A percentile compares a stretch with the other conserved stretches of the same genome.
Evolutionary conservation across 1,284 basidiomycete genomes (phyloP).

Genomic region (Ceratobasidium sp.): DNA sequence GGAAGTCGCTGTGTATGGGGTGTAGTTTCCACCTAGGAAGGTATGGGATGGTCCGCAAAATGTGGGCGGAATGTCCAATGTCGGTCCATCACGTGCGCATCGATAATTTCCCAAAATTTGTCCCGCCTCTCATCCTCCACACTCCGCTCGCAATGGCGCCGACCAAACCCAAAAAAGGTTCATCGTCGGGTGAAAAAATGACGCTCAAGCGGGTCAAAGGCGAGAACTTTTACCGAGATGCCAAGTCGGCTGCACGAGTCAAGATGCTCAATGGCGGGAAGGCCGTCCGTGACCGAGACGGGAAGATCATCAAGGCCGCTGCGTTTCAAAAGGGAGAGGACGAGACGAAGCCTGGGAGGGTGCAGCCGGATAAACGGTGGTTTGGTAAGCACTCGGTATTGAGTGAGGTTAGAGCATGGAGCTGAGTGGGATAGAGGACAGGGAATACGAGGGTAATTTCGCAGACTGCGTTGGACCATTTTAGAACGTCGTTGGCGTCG

Average conservation of each 20-base stretch:
- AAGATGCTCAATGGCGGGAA: conserved; percentile 94
- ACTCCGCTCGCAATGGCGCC: conserved; percentile 45
- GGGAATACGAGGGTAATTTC: conserved; percentile 98
- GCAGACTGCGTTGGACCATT: conserved; percentile 94
- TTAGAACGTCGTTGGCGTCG: conserved; percentile 82
- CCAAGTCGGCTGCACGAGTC: conserved; percentile 80
- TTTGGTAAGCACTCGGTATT: conserved; percentile 71
- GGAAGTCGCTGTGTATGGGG: too few species aligned
- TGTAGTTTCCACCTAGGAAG: too few species aligned
- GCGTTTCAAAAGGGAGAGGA: conserved; percentile 93
- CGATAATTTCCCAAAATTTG: conserved; percentile 34
- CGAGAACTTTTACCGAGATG: conserved; percentile 94
- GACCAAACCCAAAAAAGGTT: conserved; percentile 42
- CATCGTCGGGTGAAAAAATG: conserved; percentile 50
- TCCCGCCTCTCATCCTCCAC: conserved; percentile 1
- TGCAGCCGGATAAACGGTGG: conserved; percentile 94
- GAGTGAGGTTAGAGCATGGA: neutral
- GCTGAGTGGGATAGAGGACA: conserved; percentile 53
- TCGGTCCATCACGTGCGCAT: conserved; percentile 24
- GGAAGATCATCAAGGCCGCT: conserved; percentile 90
- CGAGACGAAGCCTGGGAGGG: conserved; percentile 86
- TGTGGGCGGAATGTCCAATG: too few species aligned
- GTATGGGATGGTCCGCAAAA: too few species aligned
- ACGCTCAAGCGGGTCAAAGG: conserved; percentile 80
- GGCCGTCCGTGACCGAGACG: conserved; percentile 86